Percentiles rank a stretch among this genome's conserved stretches.
These are phyloP conservation scores for Citrus australasica DNA, from an alignment of 345 rosid species.

Conservation along the genomic window DNA sequence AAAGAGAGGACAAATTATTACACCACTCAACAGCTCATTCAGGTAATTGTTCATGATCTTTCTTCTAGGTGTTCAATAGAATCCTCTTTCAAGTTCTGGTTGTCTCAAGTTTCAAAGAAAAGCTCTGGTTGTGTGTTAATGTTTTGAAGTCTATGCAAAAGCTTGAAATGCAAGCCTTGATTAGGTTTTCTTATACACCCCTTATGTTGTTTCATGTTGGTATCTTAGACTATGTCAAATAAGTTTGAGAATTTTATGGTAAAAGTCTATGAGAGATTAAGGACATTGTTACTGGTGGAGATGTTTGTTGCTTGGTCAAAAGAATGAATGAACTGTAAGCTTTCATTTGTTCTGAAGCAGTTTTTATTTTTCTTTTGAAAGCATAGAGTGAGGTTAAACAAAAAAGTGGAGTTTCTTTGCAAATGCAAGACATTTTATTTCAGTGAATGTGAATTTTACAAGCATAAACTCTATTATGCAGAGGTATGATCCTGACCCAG, in stretches of 20 bases:
- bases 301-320: neutral
- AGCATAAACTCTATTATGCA: slow-evolving; percentile 30
- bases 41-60: slow-evolving; percentile 39
- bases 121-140: neutral
- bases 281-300: neutral
- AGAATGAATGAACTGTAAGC: neutral
- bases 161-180: neutral
- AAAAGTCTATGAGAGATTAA: neutral
- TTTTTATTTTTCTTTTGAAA: neutral
- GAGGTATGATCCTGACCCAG: slow-evolving; percentile 97
- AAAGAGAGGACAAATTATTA: slow-evolving; percentile 94
- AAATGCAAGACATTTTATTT: neutral
- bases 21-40: slow-evolving; percentile 88
- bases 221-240: neutral
- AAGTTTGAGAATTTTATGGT: too few species aligned
- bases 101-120: too few species aligned
- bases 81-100: neutral
- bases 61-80: neutral
- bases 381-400: neutral
- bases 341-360: neutral
- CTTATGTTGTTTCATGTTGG: neutral
- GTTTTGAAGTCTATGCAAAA: neutral
- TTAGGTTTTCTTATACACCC: neutral
- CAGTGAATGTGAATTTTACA: neutral
- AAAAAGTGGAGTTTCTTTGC: neutral